Percentiles rank a stretch among this genome's conserved stretches.
Evolutionary conservation across 2,329 filamentous ascomycete species (phyloP).

Genomic region (Microsporum audouinii): DNA sequence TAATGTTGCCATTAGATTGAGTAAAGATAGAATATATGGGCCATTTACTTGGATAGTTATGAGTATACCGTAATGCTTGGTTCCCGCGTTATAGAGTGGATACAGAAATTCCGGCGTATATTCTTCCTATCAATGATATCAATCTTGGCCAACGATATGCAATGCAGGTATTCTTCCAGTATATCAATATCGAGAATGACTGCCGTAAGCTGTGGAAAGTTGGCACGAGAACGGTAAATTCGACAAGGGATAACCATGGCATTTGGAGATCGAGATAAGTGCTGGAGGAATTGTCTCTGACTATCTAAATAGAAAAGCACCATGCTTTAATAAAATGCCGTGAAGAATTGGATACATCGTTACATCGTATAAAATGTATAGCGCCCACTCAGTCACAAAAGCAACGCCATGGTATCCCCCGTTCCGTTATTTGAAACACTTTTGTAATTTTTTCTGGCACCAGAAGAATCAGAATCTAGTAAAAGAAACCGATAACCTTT

Average conservation of each 20-base stretch:
- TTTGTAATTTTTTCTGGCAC: background rate
- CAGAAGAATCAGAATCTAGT: constrained; percentile 47
- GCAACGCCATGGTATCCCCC: background rate
- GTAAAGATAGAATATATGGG: too few relatives aligned
- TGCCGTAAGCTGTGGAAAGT: too few relatives aligned
- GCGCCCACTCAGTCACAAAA: background rate
- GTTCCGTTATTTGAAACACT: background rate
- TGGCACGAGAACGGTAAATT: background rate
- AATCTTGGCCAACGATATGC: too few relatives aligned
- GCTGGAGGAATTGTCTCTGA: background rate
- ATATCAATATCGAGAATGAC: too few relatives aligned
- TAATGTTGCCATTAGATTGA: too few relatives aligned
- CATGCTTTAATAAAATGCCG: background rate
- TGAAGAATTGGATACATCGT: background rate
- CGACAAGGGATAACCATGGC: background rate
- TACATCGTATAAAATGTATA: constrained; percentile 7
- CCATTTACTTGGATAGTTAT: too few relatives aligned
- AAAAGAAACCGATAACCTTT: constrained; percentile 99
- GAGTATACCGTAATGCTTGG: too few relatives aligned
- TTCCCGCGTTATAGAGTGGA: too few relatives aligned
- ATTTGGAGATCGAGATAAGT: background rate
- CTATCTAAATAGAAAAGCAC: background rate
- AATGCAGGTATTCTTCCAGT: too few relatives aligned
- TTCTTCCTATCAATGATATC: too few relatives aligned
- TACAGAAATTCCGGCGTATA: too few relatives aligned